Conservation (phyloP, 1,139 yeast genomes). For the Blastobotrys petasosporus region DNA sequence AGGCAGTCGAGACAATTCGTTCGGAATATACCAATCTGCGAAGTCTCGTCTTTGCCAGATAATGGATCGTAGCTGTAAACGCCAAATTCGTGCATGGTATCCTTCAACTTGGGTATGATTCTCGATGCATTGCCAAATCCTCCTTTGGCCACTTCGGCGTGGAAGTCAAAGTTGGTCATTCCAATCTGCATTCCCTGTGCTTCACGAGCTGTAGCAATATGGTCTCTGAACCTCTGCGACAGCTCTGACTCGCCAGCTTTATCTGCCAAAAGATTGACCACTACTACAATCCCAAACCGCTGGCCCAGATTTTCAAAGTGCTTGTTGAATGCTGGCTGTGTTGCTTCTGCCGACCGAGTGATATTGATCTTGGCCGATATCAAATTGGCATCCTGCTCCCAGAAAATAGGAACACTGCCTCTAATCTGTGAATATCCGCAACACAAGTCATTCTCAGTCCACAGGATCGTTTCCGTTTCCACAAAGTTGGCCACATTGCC, state of each 20-base stretch:
- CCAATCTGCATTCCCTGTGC: constrained; percentile 20
- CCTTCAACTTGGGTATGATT: constrained; percentile 57
- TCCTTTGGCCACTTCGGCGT: constrained; percentile 80
- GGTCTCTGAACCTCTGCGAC: constrained; percentile 57
- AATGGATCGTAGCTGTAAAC: constrained; percentile 57
- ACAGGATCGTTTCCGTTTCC: constrained; percentile 80
- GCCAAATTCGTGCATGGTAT: constrained; percentile 70
- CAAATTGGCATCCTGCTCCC: constrained; percentile 93
- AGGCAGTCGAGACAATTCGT: constrained; percentile 93
- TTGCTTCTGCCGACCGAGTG: constrained; percentile 84
- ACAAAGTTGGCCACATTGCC: constrained; percentile 95
- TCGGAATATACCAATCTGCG: constrained; percentile 86
- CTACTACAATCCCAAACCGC: constrained; percentile 81
- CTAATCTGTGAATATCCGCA: constrained; percentile 82
- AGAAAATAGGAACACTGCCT: constrained; percentile 93
- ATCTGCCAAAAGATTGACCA: constrained; percentile 74
- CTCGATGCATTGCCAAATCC: constrained; percentile 81
- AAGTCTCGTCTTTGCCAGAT: constrained; percentile 47
- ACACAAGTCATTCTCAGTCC: constrained; percentile 48
- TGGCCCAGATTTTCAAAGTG: constrained; percentile 69
- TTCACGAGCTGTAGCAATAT: constrained; percentile 37
- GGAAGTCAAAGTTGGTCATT: constrained; percentile 86
- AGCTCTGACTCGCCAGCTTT: constrained; percentile 73
- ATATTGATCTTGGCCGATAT: constrained; percentile 75
- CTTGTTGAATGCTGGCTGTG: constrained; percentile 80